Conservation (phyloP, 345 rosid species). For the Syzygium oleosum region DNA sequence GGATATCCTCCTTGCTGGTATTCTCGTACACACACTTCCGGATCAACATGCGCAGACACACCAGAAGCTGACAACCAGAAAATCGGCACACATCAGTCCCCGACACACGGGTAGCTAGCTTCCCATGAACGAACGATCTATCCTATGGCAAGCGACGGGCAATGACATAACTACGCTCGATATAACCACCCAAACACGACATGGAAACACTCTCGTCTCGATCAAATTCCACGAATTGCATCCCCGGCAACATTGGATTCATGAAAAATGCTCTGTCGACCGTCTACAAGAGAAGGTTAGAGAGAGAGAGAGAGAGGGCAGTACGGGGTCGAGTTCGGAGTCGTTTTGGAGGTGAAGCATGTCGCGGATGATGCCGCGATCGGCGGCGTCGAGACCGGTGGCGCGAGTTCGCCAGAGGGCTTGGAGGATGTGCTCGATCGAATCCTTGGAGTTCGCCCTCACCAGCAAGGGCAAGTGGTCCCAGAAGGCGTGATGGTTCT, state of each 20-base stretch:
- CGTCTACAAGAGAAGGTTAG: neutral
- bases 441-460: constrained; percentile 48
- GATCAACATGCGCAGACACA: constrained; percentile 53
- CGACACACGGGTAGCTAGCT: too few relatives aligned
- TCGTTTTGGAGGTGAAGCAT: constrained; percentile 52
- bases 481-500: constrained; percentile 31
- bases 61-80: constrained; percentile 35
- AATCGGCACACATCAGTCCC: neutral
- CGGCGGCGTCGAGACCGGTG: constrained; percentile 49
- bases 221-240: neutral
- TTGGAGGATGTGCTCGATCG: constrained; percentile 51
- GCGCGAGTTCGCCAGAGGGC: constrained; percentile 55
- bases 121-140: neutral
- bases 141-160: neutral
- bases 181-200: neutral
- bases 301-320: neutral
- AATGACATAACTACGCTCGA: neutral
- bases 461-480: constrained; percentile 42
- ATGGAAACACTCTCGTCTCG: neutral
- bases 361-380: constrained; percentile 36
- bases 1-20: constrained; percentile 41
- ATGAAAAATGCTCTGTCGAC: neutral
- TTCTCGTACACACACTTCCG: constrained; percentile 44
- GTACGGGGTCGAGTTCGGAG: constrained; percentile 59
- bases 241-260: neutral